A percentile compares a stretch with the other conserved stretches of the same genome.
phyloP scores from a whole-genome alignment of 1,284 basidiomycete genomes.

The Trichosporon sp. region DNA sequence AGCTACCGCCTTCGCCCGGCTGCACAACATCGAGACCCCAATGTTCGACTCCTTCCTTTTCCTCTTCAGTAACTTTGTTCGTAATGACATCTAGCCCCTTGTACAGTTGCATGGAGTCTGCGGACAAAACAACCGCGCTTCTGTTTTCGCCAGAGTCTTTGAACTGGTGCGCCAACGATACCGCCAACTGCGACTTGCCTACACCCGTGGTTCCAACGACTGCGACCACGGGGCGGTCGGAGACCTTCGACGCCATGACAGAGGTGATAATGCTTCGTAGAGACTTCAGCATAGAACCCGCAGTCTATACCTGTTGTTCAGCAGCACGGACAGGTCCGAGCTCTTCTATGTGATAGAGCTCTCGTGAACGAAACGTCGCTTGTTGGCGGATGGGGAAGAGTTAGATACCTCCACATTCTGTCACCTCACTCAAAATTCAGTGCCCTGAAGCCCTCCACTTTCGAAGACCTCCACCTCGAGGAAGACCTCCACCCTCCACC shows the following conservation, averaged over 20 bases:
- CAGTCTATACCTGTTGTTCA: neutral
- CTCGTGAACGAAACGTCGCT: neutral
- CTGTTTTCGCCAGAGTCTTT: neutral
- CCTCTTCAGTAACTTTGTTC: constrained; percentile 78
- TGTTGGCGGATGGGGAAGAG: neutral
- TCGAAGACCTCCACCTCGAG: neutral
- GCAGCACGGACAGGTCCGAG: neutral
- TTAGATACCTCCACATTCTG: neutral
- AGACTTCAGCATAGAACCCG: neutral
- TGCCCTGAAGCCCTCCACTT: neutral
- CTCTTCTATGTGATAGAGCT: neutral
- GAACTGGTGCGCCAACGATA: constrained; percentile 68
- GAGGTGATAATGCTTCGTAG: neutral
- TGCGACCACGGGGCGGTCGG: constrained; percentile 53
- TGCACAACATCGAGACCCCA: constrained; percentile 81
- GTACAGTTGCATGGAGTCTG: constrained; percentile 98
- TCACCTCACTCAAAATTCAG: neutral
- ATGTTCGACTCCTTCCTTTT: constrained; percentile 79
- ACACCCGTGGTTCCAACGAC: constrained; percentile 95
- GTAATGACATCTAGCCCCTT: constrained; percentile 90
- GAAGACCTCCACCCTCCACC: neutral
- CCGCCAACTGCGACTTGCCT: constrained; percentile 89
- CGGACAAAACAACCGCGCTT: constrained; percentile 65
- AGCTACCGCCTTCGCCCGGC: constrained; percentile 63
- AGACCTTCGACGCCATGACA: neutral